Conservation (phyloP, 345 rosid species). For the Pelargonium nanum region DNA sequence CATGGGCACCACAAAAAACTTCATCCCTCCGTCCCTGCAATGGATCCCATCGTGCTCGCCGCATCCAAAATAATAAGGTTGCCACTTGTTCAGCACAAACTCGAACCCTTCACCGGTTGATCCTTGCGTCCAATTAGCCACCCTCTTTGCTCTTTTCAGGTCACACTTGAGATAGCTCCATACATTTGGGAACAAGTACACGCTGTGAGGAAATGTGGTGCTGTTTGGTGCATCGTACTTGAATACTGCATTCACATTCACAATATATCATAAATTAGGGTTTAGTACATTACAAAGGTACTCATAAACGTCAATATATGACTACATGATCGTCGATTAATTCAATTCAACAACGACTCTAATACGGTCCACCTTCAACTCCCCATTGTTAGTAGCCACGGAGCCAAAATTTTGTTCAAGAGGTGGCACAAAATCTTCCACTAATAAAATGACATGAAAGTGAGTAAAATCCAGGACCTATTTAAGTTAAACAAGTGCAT, state of each 20-base stretch:
- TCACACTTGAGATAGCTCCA: constrained; percentile 41
- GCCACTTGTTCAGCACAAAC: constrained; percentile 30
- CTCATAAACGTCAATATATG: too few relatives aligned
- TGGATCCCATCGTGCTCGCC: constrained; percentile 48
- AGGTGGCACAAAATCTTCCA: too few relatives aligned
- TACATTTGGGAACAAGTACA: constrained; percentile 42
- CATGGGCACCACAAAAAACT: constrained; percentile 40
- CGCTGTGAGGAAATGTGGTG: constrained; percentile 39
- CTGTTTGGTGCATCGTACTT: constrained; percentile 48
- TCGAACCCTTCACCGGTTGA: constrained; percentile 39
- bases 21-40: constrained; percentile 53
- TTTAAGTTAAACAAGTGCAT: too few relatives aligned
- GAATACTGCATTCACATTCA: constrained; percentile 38
- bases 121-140: constrained; percentile 41
- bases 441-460: too few relatives aligned
- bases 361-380: too few relatives aligned
- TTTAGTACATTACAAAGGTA: too few relatives aligned
- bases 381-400: too few relatives aligned
- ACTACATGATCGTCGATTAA: too few relatives aligned
- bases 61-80: constrained; percentile 54
- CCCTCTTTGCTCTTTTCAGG: constrained; percentile 29
- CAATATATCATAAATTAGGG: too few relatives aligned
- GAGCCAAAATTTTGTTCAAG: too few relatives aligned
- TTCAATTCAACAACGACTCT: too few relatives aligned
- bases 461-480: too few relatives aligned